Percentiles rank a stretch among this genome's conserved stretches.
phyloP scores from a whole-genome alignment of 345 rosid genomes.

The Zanthoxylum bungeanum region DNA sequence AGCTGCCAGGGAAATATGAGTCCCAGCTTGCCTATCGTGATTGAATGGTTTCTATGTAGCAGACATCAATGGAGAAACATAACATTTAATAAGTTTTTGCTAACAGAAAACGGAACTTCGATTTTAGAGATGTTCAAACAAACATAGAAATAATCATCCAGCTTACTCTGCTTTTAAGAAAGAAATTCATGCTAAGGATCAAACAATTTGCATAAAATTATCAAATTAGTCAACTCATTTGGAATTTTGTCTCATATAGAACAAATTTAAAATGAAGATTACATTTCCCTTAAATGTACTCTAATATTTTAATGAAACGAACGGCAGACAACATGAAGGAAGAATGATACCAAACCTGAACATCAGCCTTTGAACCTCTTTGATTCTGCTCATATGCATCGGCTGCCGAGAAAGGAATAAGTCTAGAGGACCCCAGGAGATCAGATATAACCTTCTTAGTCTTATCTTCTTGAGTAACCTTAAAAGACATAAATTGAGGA shows the following conservation, averaged over 20 bases:
- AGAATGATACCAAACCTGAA: constrained; percentile 29
- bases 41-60: constrained; percentile 33
- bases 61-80: constrained; percentile 13
- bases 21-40: constrained; percentile 31
- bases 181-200: neutral
- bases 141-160: neutral
- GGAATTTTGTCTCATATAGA: neutral
- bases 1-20: constrained; percentile 30
- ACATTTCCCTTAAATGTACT: too few species aligned
- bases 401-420: constrained; percentile 23
- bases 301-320: too few species aligned
- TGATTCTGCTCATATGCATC: constrained; percentile 21
- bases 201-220: neutral
- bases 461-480: constrained; percentile 44
- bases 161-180: too few species aligned
- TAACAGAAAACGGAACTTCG: neutral
- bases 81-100: too few species aligned
- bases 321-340: too few species aligned
- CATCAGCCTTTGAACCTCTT: constrained; percentile 20
- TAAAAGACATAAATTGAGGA: constrained; percentile 40
- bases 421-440: constrained; percentile 25
- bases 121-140: neutral
- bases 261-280: neutral
- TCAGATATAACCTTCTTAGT: constrained; percentile 29
- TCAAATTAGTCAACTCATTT: neutral